Evolutionary conservation across 179 eudicot genomes (phyloP).

Genomic region (Carnegiea gigantea): DNA sequence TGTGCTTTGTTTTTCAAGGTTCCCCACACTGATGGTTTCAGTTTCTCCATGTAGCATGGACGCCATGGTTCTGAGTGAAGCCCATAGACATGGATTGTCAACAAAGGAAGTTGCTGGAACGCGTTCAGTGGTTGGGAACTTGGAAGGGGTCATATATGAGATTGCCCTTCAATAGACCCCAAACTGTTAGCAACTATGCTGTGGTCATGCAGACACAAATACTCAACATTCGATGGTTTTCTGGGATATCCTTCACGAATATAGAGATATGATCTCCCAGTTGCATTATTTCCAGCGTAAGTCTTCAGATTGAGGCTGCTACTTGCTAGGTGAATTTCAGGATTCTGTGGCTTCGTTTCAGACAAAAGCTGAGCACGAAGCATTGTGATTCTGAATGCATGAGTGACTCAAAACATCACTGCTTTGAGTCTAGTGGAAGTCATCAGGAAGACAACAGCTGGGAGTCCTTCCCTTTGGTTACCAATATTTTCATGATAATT

Average conservation of each 20-base stretch:
- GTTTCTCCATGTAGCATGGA: conserved; percentile 65
- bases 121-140: conserved; percentile 52
- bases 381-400: neutral
- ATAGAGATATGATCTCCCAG: neutral
- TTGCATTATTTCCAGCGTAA: neutral
- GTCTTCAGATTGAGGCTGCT: neutral
- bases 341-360: neutral
- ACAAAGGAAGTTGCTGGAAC: conserved; percentile 60
- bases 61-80: conserved; percentile 63
- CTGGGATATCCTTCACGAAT: neutral
- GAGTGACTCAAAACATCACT: neutral
- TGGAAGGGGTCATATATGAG: conserved; percentile 67
- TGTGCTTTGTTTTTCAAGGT: neutral
- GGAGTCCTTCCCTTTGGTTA: neutral
- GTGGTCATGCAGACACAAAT: neutral
- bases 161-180: conserved; percentile 42
- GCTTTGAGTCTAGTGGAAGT: too few relatives aligned
- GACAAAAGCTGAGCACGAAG: neutral
- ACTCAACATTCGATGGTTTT: neutral
- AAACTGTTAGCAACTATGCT: neutral
- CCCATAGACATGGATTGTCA: conserved; percentile 55
- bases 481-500: neutral
- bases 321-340: neutral
- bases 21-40: conserved; percentile 1
- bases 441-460: too few relatives aligned